These are phyloP conservation scores for Tremella fuciformis DNA, from an alignment of 768 basidiomycete genomes.

Conservation along the genomic window DNA sequence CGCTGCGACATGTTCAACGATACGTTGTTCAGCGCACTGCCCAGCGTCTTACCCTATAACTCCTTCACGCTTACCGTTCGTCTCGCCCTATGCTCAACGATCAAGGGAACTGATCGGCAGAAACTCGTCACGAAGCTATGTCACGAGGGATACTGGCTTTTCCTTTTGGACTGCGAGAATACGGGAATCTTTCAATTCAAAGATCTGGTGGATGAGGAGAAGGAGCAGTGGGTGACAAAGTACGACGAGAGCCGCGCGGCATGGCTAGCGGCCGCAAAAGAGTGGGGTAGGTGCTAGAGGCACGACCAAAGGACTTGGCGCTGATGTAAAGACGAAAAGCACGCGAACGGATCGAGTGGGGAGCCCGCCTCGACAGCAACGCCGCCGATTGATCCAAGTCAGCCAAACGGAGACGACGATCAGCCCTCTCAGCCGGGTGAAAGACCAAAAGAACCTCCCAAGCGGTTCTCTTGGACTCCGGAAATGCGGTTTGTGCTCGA, in stretches of 20 bases:
- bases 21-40: conserved; percentile 85
- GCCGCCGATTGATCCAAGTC: neutral
- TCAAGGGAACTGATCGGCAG: conserved; percentile 52
- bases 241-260: conserved; percentile 65
- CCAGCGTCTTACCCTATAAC: conserved; percentile 86
- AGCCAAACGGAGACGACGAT: conserved; percentile 16
- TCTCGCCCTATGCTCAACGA: conserved; percentile 34
- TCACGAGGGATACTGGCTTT: conserved; percentile 66
- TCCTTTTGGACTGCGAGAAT: conserved; percentile 68
- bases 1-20: conserved; percentile 69
- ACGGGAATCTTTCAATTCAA: conserved; percentile 65
- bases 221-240: conserved; percentile 68
- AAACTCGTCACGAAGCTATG: conserved; percentile 93
- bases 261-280: conserved; percentile 61
- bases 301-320: neutral
- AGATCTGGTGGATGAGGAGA: conserved; percentile 63
- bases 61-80: conserved; percentile 74
- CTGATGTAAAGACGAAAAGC: conserved; percentile 9
- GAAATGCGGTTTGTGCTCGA: conserved; percentile 36
- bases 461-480: conserved; percentile 30
- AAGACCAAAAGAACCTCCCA: conserved; percentile 31
- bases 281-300: conserved; percentile 32
- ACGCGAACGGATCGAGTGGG: conserved; percentile 3
- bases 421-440: conserved; percentile 12
- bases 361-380: conserved; percentile 1